A percentile compares a stretch with the other conserved stretches of the same genome.
These are phyloP conservation scores for Colletotrichum sidae DNA, from an alignment of 2,329 filamentous ascomycete species.

Conservation along the genomic window DNA sequence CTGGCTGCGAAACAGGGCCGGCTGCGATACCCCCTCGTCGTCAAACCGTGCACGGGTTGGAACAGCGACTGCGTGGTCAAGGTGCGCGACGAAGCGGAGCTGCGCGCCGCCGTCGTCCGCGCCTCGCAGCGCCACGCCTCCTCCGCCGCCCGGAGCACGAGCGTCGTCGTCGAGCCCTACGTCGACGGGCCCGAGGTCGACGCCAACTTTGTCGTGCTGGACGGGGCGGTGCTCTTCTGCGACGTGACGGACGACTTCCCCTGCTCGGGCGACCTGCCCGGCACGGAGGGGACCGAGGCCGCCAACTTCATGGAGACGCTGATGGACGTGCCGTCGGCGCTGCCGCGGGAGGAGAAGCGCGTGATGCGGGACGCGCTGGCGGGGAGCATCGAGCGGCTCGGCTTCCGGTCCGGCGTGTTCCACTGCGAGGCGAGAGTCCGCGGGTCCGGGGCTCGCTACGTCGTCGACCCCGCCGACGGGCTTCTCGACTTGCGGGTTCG, in stretches of 20 bases:
- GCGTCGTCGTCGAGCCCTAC: slow-evolving; percentile 53
- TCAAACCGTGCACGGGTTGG: slow-evolving; percentile 51
- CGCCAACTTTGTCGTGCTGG: slow-evolving; percentile 51
- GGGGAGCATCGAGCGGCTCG: slow-evolving; percentile 3
- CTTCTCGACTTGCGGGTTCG: slow-evolving; percentile 37
- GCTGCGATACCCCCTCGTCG: slow-evolving; percentile 46
- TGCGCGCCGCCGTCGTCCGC: slow-evolving; percentile 42
- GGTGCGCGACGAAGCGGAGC: slow-evolving; percentile 43
- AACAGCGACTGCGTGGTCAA: slow-evolving; percentile 47
- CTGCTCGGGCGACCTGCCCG: slow-evolving; percentile 20
- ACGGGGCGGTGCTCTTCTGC: slow-evolving; percentile 53
- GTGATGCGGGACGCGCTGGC: background rate
- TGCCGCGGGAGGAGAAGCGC: slow-evolving; percentile 1
- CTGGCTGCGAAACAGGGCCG: slow-evolving; percentile 16
- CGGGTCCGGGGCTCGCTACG: background rate
- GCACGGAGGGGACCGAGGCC: background rate
- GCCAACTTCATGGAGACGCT: slow-evolving; percentile 25
- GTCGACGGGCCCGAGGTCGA: slow-evolving; percentile 55
- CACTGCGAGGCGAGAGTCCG: slow-evolving; percentile 19
- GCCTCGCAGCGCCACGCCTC: slow-evolving; percentile 36
- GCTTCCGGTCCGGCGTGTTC: slow-evolving; percentile 9
- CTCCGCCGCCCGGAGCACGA: slow-evolving; percentile 38
- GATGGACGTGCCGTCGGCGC: slow-evolving; percentile 1
- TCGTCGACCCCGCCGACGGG: slow-evolving; percentile 11
- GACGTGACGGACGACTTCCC: slow-evolving; percentile 54